Conservation (phyloP, 441 rosid species). For the Adansonia gregorii region DNA sequence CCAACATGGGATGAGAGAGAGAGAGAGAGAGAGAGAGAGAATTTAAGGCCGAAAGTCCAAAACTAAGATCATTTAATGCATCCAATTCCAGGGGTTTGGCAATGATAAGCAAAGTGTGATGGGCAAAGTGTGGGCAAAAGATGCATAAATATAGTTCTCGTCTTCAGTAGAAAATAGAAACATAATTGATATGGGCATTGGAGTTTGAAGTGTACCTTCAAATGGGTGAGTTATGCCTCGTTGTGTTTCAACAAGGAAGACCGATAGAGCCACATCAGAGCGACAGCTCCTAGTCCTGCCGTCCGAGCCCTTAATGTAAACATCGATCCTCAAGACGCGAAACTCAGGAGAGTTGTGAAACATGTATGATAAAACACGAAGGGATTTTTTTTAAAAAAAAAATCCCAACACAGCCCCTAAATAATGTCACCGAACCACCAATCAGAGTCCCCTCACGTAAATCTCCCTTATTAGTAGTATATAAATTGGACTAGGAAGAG, state of each 20-base stretch:
- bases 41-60: not conserved
- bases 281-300: constrained; percentile 29
- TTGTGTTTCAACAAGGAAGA: constrained; percentile 54
- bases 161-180: not conserved
- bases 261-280: constrained; percentile 44
- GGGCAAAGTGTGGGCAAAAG: constrained; percentile 1
- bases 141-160: not conserved
- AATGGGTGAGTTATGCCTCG: constrained; percentile 53
- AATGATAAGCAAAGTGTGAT: not conserved
- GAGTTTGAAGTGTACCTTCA: constrained; percentile 54
- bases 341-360: constrained; percentile 28
- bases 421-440: not conserved
- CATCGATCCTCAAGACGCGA: constrained; percentile 28
- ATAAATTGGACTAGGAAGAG: too few relatives aligned
- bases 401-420: constrained; percentile 16
- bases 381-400: not conserved
- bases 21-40: not conserved
- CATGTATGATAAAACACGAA: constrained; percentile 25
- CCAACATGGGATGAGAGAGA: not conserved
- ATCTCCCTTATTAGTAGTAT: not conserved
- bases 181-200: not conserved
- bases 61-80: constrained; percentile 12
- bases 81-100: constrained; percentile 5
- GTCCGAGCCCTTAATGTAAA: constrained; percentile 30
- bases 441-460: not conserved